Base-by-base conservation (phyloP, 1,139 yeast genomes). In the Entelexis paramagnoliae region DNA sequence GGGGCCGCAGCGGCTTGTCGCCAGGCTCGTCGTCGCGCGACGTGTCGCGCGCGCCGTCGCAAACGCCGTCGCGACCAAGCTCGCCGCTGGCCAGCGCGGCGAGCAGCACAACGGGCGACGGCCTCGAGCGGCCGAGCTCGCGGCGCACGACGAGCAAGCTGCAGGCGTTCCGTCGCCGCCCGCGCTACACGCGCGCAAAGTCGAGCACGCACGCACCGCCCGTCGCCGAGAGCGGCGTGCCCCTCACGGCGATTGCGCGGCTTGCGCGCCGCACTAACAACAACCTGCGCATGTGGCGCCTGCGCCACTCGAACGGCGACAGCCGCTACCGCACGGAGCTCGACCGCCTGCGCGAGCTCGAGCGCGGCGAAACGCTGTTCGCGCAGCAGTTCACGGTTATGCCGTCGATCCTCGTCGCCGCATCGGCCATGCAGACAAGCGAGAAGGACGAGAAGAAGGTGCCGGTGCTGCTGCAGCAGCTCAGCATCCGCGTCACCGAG, bases 391-490 rank as follows among this genome's bases (percentile, higher is more conserved):
- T 78, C 1, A 72, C 86, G 8, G 95, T 86, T n/a, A 74, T 83
- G 5, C 94, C 96, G 0, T 84, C 91, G 4, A 83, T 87, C 0
- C 71, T 85, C 54, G 73, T 88, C 51, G 72, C 88, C 16, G 89
- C 93, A 1, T 79, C 94, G 1, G 76, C 82, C 50, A 78, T 91
- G 55, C 72, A 81, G 48, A 77, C 79, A 51, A 96, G 88, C 65
- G 96, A 86, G 55, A 78, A 77, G 58, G 88, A 86, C 8, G 76
- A 78, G 29, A 77, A 81, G 49, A 76, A 95, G 55, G 93, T 95
- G 0, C 96, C 98, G 0, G 73, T 89, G 42, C 68, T 91, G 45
- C 68, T 88, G 38, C 81, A 85, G 14, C 77, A 88, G 64, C 65
- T 91, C 44, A 84, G 88, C 14, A 72, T 88, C 42, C 72, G 74